Evolutionary conservation across 2,329 filamentous ascomycete species (phyloP), one percentile per base, ranked within the genome.

Genomic region (Calonectria pseudoturangicola): DNA sequence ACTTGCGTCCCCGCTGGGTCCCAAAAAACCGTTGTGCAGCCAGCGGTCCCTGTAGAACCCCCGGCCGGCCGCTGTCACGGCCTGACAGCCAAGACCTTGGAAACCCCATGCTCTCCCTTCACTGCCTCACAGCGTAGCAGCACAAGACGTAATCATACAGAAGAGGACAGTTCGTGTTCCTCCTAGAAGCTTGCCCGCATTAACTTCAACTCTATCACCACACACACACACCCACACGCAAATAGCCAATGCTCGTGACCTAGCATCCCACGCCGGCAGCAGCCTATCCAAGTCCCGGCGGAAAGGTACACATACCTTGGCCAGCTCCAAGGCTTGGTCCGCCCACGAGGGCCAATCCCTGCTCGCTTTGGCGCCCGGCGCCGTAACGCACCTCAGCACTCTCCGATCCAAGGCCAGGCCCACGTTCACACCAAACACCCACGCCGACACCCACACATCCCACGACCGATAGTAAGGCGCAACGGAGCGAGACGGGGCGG

Each of bases 101-200:
- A 60, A 60, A 39, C 33, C 60, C 62, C 47, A 45, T 65, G 45
- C 28, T 2, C 43, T 50, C 30, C 63, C n/a, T 50, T 50, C 30
- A 39, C 63, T 39, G 45, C 45, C 45, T 66, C 48, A 21, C 45
- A 56, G 51, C 25, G 28, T 30, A 45, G 66, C 27, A 50, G 36
- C 39, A 68, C 54, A 60, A 41, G 66, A 68, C 66, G 66, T 68
- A 68, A 68, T 68, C 21, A 30, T 50, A 62, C 66, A 68, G 66
- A 33, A 39, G 39, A 47, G 39, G 58, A 43, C 41, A 47, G 27
- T n/a, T 63, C 18, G n/a, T 15, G 50, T 54, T 12, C 10, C 43
- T 64, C 41, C 21, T 43, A 16, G 13, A 36, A 30, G 15, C 41
- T 66, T 33, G 30, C 9, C 45, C 33, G 47, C 63, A 25, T 51